Conservation (phyloP, 2,329 filamentous ascomycete genomes). For the Botrytis tulipae region DNA sequence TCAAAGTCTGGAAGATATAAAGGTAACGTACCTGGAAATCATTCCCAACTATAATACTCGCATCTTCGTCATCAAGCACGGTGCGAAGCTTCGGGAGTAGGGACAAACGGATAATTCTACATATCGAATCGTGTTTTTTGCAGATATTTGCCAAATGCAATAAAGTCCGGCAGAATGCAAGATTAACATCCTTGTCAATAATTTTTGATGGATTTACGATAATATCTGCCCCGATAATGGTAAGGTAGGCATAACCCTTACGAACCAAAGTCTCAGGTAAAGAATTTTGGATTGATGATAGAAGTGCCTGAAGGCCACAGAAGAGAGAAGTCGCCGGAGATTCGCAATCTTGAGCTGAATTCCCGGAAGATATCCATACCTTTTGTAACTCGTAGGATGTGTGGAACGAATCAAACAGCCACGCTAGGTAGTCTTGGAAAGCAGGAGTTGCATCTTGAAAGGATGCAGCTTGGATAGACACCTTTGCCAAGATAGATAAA, state of each 20-base stretch:
- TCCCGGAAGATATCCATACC: constrained; percentile 21
- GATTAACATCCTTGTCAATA: constrained; percentile 22
- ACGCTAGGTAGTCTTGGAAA: constrained; percentile 38
- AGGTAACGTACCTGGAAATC: constrained; percentile 34
- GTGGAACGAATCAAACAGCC: constrained; percentile 38
- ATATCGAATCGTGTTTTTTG: constrained; percentile 29
- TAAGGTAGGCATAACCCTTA: constrained; percentile 36
- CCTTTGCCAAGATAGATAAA: constrained; percentile 34
- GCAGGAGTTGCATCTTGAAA: constrained; percentile 34
- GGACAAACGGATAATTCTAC: constrained; percentile 27
- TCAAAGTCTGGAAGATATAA: neutral
- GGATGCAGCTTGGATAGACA: constrained; percentile 32
- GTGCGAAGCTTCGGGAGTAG: constrained; percentile 31
- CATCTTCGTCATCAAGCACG: constrained; percentile 21
- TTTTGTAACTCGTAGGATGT: constrained; percentile 30
- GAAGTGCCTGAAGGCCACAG: constrained; percentile 28
- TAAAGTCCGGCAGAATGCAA: constrained; percentile 29
- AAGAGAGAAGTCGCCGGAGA: constrained; percentile 26
- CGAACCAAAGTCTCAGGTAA: constrained; percentile 32
- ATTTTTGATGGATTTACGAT: constrained; percentile 27
- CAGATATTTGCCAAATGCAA: constrained; percentile 33
- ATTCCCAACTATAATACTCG: constrained; percentile 21
- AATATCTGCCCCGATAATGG: constrained; percentile 33
- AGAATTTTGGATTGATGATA: constrained; percentile 27
- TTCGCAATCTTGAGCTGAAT: constrained; percentile 20